Conservation (phyloP, 1,139 yeast genomes). For the Tardiomyces digboiensis region DNA sequence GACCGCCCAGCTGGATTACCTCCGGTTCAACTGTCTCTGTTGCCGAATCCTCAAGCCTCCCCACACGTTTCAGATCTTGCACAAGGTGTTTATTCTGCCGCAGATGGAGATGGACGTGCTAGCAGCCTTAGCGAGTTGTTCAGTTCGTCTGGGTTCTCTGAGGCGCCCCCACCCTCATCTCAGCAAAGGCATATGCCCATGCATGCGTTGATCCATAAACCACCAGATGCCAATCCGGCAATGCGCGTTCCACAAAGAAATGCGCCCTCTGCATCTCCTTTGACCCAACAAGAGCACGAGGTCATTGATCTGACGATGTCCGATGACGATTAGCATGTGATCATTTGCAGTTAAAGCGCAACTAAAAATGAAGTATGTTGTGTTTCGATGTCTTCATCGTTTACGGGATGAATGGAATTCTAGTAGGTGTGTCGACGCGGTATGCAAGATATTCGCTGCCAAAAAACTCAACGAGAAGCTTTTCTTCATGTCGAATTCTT, state of each 20-base stretch:
- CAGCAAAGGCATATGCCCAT: too few relatives aligned
- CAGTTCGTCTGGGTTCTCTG: not conserved
- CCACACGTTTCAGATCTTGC: too few relatives aligned
- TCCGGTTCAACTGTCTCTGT: too few relatives aligned
- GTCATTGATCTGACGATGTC: slow-evolving; percentile 5
- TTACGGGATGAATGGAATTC: slow-evolving; percentile 54
- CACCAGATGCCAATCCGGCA: too few relatives aligned
- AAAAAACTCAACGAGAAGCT: slow-evolving; percentile 53
- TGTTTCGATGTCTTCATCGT: not conserved
- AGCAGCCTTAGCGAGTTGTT: not conserved
- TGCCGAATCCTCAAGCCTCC: too few relatives aligned
- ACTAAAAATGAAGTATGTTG: too few relatives aligned
- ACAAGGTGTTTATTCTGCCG: too few relatives aligned
- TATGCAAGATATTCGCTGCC: slow-evolving; percentile 54
- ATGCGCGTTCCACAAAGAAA: slow-evolving; percentile 1
- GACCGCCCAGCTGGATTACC: too few relatives aligned
- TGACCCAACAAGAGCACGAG: not conserved
- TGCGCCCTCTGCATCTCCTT: slow-evolving; percentile 1
- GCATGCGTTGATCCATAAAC: too few relatives aligned
- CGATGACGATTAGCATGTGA: slow-evolving; percentile 3
- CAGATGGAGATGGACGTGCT: too few relatives aligned
- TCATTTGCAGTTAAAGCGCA: too few relatives aligned
- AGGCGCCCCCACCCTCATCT: not conserved
- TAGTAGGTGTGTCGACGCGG: slow-evolving; percentile 37
- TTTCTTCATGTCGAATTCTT: slow-evolving; percentile 64